Evolutionary conservation across 2,329 filamentous ascomycete species (phyloP), one percentile per base, ranked within the genome.

Genomic region (Trichophyton verrucosum): DNA sequence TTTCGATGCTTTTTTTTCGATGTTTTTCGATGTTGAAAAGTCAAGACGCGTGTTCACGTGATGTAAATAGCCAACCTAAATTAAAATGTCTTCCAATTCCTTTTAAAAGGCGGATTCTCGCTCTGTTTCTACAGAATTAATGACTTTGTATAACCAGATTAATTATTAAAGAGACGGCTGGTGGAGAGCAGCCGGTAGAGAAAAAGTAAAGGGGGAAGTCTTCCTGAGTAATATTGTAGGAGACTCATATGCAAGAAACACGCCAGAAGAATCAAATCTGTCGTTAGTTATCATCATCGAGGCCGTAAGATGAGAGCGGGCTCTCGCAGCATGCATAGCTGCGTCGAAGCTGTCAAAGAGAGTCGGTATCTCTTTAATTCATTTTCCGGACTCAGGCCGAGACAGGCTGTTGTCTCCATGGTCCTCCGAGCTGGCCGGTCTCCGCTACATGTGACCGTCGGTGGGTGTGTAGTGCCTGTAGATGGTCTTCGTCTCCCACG

Each of bases 291-390:
- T 55, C 51, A 55, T 55, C 51, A 55, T 55, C n/a, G 11, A 30
- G 27, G 51, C 33, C 30, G 27, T 55, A 55, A 55, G 33, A 55
- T 55, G 30, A 33, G 30, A 55, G 33, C n/a, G 4, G 30, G 30
- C n/a, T 38, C 51, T 38, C 8, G 51, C 60, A 65, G 6, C 66
- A 58, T 64, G 65, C 47, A 40, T 61, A 20, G 51, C 30, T 44
- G n/a, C 49, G 22, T 61, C 15, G 22, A 42, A 13, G n/a, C 30
- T 11, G 13, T 17, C 15, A 59, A 24, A n/a, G 4, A 44, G n/a
- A 30, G 40, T 44, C 40, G 15, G 3, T 44, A n/a, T 44, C 40
- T 44, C 11, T 11, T 60, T 15, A 7, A 20, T 60, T 38, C 15
- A 9, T 60, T 13, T 60, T 22, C 40, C 15, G 6, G 20, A 3